phyloP scores from a whole-genome alignment of 768 basidiomycete species.

The Inosperma sp. region DNA sequence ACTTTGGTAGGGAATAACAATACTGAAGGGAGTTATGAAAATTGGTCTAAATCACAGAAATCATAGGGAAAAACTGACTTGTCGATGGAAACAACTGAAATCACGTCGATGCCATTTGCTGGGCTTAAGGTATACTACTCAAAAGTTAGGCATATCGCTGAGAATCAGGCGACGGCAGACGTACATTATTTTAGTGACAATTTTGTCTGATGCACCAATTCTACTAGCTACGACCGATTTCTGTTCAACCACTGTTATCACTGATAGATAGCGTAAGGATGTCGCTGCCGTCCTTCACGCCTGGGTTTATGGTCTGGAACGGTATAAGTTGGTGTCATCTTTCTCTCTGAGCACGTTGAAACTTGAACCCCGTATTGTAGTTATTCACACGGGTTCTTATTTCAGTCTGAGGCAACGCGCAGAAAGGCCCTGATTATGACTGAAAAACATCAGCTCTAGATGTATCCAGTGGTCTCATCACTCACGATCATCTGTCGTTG shows the following conservation, averaged over 20 bases:
- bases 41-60: not conserved
- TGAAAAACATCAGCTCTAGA: conserved; percentile 6
- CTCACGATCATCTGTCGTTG: conserved; percentile 5
- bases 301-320: no score
- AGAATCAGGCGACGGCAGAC: not conserved
- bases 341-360: no score
- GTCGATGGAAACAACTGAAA: conserved; percentile 51
- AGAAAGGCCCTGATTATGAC: conserved; percentile 48
- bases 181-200: conserved; percentile 52
- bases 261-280: conserved; percentile 67
- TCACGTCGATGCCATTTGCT: conserved; percentile 49
- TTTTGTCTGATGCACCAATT: conserved; percentile 51
- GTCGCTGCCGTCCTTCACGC: conserved; percentile 50
- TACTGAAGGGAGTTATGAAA: conserved; percentile 25
- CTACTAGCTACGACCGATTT: conserved; percentile 56
- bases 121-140: conserved; percentile 47
- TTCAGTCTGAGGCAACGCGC: no score
- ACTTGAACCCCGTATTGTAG: no score
- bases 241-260: conserved; percentile 60
- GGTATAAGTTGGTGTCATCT: no score
- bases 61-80: conserved; percentile 31
- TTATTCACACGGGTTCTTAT: no score
- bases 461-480: not conserved
- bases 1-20: conserved; percentile 49
- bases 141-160: not conserved